Evolutionary conservation across 2,329 filamentous ascomycete genomes (phyloP).

Genomic region (Cladobotryum protrusum): DNA sequence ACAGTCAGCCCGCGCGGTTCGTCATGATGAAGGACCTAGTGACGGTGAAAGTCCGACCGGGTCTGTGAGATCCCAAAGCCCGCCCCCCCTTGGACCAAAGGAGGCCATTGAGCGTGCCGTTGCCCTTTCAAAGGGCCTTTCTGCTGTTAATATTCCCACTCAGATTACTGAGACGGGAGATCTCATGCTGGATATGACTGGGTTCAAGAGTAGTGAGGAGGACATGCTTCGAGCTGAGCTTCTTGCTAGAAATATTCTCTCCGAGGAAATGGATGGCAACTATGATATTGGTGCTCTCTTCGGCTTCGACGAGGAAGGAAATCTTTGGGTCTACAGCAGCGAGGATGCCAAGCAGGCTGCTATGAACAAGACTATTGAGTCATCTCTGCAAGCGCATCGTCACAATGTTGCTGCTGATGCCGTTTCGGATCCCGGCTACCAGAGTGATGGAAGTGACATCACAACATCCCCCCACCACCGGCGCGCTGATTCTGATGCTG

Average conservation of each 20-base stretch:
- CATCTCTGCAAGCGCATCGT: conserved; percentile 39
- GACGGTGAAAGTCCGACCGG: conserved; percentile 30
- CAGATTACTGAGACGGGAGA: conserved; percentile 90
- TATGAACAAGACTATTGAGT: conserved; percentile 56
- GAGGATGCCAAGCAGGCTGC: conserved; percentile 92
- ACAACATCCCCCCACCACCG: conserved; percentile 49
- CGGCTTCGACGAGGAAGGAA: conserved; percentile 89
- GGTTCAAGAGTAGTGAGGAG: conserved; percentile 90
- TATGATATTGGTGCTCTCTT: conserved; percentile 96
- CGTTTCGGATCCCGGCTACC: conserved; percentile 87
- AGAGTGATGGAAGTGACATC: conserved; percentile 74
- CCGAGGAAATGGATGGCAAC: conserved; percentile 87
- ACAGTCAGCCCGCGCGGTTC: conserved; percentile 35
- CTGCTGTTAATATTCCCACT: conserved; percentile 84
- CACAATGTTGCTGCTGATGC: conserved; percentile 65
- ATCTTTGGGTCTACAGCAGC: conserved; percentile 99
- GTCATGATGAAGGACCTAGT: conserved; percentile 29
- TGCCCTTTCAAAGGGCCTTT: conserved; percentile 78
- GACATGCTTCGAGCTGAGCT: conserved; percentile 87
- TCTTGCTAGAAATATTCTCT: conserved; percentile 85
- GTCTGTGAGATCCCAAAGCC: conserved; percentile 65
- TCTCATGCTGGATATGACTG: conserved; percentile 96
- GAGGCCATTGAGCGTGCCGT: conserved; percentile 81
- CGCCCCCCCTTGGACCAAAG: conserved; percentile 61
- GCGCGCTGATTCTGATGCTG: conserved; percentile 61